Conservation (phyloP, 768 basidiomycete species). For the Amanita molliuscula region DNA sequence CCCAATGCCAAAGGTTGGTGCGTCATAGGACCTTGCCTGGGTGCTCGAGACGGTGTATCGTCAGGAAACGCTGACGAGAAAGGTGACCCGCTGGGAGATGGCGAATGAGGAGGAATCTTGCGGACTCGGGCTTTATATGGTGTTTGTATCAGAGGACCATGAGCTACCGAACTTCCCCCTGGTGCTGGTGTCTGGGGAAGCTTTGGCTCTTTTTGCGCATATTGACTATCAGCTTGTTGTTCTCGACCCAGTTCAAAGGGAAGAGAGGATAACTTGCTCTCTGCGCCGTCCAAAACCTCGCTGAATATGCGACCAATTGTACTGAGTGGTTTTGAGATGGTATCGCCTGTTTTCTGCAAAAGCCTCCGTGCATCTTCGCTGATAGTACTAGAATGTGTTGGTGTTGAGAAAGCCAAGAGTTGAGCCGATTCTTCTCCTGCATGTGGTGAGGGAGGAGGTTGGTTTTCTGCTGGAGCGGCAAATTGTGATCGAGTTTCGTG, state of each 20-base stretch:
- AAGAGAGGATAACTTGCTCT: slow-evolving; percentile 52
- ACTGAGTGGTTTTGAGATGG: slow-evolving; percentile 82
- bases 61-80: slow-evolving; percentile 24
- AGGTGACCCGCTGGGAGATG: slow-evolving; percentile 23
- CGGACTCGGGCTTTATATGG: slow-evolving; percentile 71
- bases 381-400: slow-evolving; percentile 40
- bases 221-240: slow-evolving; percentile 6
- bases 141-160: slow-evolving; percentile 38
- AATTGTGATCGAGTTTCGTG: slow-evolving; percentile 17
- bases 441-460: slow-evolving; percentile 31
- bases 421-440: slow-evolving; percentile 87
- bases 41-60: slow-evolving; percentile 39
- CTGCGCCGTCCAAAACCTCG: slow-evolving; percentile 67
- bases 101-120: slow-evolving; percentile 34
- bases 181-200: slow-evolving; percentile 19
- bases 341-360: slow-evolving; percentile 85
- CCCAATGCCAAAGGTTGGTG: slow-evolving; percentile 39
- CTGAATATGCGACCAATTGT: slow-evolving; percentile 84
- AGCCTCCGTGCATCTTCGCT: slow-evolving; percentile 72
- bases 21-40: slow-evolving; percentile 27
- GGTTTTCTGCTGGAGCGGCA: slow-evolving; percentile 6
- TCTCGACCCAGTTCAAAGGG: slow-evolving; percentile 52
- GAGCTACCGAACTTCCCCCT: slow-evolving; percentile 12
- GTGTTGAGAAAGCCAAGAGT: slow-evolving; percentile 55
- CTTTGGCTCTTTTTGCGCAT: slow-evolving; percentile 3